Evolutionary conservation across 345 rosid species (phyloP).

Genomic region (Viola odorata): DNA sequence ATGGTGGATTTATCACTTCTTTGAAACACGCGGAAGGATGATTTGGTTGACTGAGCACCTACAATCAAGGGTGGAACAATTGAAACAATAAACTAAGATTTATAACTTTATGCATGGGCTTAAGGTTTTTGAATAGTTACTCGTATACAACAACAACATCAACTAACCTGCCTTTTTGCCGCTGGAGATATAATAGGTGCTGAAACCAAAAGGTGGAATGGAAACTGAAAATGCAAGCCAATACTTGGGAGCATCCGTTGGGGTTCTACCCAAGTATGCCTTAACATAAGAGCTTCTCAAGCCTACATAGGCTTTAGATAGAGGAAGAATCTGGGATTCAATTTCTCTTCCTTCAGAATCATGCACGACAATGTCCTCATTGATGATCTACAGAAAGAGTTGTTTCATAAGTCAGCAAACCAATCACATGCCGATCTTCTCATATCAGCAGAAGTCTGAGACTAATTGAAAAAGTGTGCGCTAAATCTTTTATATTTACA

Average conservation of each 20-base stretch:
- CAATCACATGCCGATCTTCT: conserved; percentile 4
- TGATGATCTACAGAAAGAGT: conserved; percentile 45
- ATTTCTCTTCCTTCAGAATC: conserved; percentile 80
- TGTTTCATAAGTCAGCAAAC: conserved; percentile 4
- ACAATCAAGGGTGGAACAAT: conserved; percentile 20
- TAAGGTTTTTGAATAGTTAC: conserved; percentile 9
- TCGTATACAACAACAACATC: conserved; percentile 1
- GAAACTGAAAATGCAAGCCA: conserved; percentile 79
- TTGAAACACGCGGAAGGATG: conserved; percentile 40
- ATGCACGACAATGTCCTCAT: conserved; percentile 53
- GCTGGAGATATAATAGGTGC: conserved; percentile 62
- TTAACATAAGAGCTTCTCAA: conserved; percentile 62
- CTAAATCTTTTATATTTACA: neutral
- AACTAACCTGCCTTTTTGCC: conserved; percentile 56
- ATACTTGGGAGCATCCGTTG: conserved; percentile 56
- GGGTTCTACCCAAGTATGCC: conserved; percentile 66
- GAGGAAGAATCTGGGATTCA: conserved; percentile 78
- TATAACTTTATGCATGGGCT: conserved; percentile 10
- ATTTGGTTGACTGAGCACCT: conserved; percentile 54
- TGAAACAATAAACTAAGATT: conserved; percentile 2
- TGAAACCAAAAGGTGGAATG: conserved; percentile 91
- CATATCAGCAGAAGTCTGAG: conserved; percentile 1
- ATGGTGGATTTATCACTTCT: conserved; percentile 36
- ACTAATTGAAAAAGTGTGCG: neutral
- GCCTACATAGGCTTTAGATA: conserved; percentile 44